These are phyloP conservation scores for Trichoderma atroviride DNA, from an alignment of 2,329 filamentous ascomycete species.

Conservation along the genomic window DNA sequence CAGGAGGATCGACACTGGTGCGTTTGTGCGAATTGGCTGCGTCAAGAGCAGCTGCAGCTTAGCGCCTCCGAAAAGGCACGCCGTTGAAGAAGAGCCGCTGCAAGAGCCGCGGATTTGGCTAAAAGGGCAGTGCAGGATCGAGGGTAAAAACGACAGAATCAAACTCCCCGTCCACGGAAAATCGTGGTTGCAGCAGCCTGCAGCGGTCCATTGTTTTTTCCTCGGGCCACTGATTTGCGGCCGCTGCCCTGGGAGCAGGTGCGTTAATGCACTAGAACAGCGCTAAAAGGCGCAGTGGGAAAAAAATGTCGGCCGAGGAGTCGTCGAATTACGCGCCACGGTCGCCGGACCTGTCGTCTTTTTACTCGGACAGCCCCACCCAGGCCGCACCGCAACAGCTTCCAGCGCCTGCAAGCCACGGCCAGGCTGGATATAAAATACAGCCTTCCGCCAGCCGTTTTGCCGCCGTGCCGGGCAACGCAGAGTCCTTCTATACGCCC, in stretches of 20 bases:
- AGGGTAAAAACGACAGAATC: constrained; percentile 1
- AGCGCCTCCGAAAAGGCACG: background rate
- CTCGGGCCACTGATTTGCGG: constrained; percentile 10
- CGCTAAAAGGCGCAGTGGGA: constrained; percentile 9
- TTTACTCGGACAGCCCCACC: constrained; percentile 49
- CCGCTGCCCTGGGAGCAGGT: constrained; percentile 8
- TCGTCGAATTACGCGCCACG: constrained; percentile 55
- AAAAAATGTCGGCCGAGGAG: constrained; percentile 53
- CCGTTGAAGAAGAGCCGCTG: constrained; percentile 14
- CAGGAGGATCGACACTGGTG: background rate
- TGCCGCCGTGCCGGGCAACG: constrained; percentile 29
- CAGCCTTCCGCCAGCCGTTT: constrained; percentile 36
- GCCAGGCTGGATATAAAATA: constrained; percentile 39
- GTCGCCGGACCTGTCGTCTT: constrained; percentile 62
- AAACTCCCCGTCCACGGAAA: background rate
- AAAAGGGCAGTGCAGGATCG: background rate
- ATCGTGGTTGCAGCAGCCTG: constrained; percentile 10
- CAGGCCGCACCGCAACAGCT: constrained; percentile 40
- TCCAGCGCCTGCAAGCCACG: constrained; percentile 38
- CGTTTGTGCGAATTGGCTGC: background rate
- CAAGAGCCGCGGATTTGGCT: constrained; percentile 4
- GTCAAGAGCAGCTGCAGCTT: background rate
- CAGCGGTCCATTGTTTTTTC: constrained; percentile 12
- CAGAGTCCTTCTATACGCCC: constrained; percentile 36
- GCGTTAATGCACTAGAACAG: constrained; percentile 20